A percentile compares a stretch with the other conserved stretches of the same genome.
Conservation (phyloP, 2,329 filamentous ascomycete species). For the Diaporthe destruens region DNA sequence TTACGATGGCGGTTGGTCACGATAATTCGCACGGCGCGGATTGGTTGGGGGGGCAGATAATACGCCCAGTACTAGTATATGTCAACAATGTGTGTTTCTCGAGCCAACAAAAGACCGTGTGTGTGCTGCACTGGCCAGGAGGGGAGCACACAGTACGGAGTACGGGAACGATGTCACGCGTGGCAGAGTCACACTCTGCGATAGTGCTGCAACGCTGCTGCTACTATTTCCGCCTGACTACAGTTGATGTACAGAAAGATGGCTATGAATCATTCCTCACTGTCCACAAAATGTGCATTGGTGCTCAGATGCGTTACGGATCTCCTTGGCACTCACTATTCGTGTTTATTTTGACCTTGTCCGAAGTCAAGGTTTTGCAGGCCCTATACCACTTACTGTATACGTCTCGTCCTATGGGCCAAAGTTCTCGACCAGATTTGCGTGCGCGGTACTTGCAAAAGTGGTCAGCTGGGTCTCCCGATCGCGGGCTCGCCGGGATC, state of each 20-base stretch:
- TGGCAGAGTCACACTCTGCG: conserved; percentile 16
- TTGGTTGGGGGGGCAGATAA: conserved; percentile 4
- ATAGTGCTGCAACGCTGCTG: conserved; percentile 20
- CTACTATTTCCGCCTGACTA: neutral
- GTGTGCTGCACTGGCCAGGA: conserved; percentile 11
- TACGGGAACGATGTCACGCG: conserved; percentile 7
- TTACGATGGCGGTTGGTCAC: conserved; percentile 14
- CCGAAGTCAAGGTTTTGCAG: neutral
- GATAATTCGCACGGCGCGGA: conserved; percentile 11
- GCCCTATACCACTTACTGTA: neutral
- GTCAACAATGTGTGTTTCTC: conserved; percentile 12
- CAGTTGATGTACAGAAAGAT: neutral
- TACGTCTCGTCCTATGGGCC: neutral
- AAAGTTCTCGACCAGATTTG: neutral
- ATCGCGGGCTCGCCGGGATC: conserved; percentile 10
- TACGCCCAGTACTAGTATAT: conserved; percentile 5
- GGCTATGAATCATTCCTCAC: neutral
- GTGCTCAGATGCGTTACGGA: neutral
- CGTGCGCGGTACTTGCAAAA: neutral
- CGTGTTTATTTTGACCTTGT: neutral
- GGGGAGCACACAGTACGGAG: conserved; percentile 17
- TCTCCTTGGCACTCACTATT: neutral
- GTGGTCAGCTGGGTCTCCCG: neutral
- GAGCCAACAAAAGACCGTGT: neutral
- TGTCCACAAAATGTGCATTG: neutral